Percentiles rank a stretch among this genome's conserved stretches.
Conservation (phyloP, 164 flowering plant genomes). For the Hamamelis virginiana region DNA sequence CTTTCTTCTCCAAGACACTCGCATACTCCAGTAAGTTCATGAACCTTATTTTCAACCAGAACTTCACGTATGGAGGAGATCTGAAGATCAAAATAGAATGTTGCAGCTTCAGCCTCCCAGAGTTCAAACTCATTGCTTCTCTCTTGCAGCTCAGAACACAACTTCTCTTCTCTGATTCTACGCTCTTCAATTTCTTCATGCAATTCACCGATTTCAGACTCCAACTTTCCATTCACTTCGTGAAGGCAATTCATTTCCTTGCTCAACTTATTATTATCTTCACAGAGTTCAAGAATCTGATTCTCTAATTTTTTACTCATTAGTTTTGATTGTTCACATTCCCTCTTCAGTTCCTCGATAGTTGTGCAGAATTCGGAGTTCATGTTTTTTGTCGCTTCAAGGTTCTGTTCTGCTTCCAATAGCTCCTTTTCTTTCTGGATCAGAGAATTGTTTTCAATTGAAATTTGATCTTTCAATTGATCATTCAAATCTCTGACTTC, state of each 20-base stretch:
- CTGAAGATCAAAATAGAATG: constrained; percentile 72
- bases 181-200: constrained; percentile 44
- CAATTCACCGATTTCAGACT: constrained; percentile 37
- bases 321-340: constrained; percentile 33
- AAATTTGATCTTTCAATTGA: constrained; percentile 38
- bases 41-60: constrained; percentile 60
- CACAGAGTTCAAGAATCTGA: constrained; percentile 34
- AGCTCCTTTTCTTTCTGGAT: constrained; percentile 47
- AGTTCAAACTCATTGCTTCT: constrained; percentile 58
- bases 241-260: constrained; percentile 47
- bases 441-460: constrained; percentile 33
- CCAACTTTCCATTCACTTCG: constrained; percentile 42
- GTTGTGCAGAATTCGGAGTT: constrained; percentile 37
- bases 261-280: constrained; percentile 26
- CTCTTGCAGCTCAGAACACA: constrained; percentile 57
- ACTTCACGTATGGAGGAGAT: constrained; percentile 47
- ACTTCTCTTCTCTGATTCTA: constrained; percentile 43
- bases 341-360: constrained; percentile 43
- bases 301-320: constrained; percentile 35
- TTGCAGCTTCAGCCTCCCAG: constrained; percentile 77
- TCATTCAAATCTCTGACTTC: constrained; percentile 35
- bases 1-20: constrained; percentile 48
- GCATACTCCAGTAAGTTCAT: constrained; percentile 56
- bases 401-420: constrained; percentile 41
- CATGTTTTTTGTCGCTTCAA: constrained; percentile 35